These are phyloP conservation scores for Gastroboletus turbinatus DNA, from an alignment of 1,284 basidiomycete species.

Conservation along the genomic window DNA sequence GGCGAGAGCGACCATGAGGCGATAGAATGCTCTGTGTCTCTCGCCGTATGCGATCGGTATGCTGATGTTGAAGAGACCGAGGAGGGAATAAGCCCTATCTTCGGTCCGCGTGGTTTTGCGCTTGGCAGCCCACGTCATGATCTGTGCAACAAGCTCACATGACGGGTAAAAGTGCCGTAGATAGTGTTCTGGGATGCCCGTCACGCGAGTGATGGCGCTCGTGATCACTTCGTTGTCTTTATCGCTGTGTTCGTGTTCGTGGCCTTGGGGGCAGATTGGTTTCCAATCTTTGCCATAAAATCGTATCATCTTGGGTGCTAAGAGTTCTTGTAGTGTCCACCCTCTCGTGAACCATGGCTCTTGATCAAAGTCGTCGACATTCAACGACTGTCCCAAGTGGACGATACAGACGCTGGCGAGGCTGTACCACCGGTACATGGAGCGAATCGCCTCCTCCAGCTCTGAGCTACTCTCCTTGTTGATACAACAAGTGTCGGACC, in stretches of 20 bases:
- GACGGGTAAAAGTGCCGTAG: constrained; percentile 11
- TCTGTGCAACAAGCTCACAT: constrained; percentile 5
- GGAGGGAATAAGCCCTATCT: constrained; percentile 15
- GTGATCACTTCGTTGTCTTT: constrained; percentile 9
- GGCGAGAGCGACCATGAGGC: constrained; percentile 17
- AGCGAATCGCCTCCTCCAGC: constrained; percentile 14
- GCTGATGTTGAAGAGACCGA: constrained; percentile 12
- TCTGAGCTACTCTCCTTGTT: constrained; percentile 19
- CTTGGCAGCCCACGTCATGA: constrained; percentile 18
- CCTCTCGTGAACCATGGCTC: constrained; percentile 17
- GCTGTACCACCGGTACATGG: constrained; percentile 19
- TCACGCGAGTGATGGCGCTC: constrained; percentile 9
- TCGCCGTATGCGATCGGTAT: constrained; percentile 16
- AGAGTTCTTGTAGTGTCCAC: constrained; percentile 19
- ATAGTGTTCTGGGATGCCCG: not conserved
- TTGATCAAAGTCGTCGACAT: constrained; percentile 9
- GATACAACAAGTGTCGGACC: constrained; percentile 18
- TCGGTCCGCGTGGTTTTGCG: constrained; percentile 21
- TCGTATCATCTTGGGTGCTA: constrained; percentile 8
- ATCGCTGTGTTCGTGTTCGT: not conserved
- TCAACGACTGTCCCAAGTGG: constrained; percentile 3
- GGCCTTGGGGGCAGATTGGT: not conserved
- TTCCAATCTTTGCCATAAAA: constrained; percentile 16
- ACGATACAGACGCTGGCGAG: constrained; percentile 17
- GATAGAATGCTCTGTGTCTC: constrained; percentile 16